Conservation (phyloP, 23 red algal species). For the Agarophyton chilense region DNA sequence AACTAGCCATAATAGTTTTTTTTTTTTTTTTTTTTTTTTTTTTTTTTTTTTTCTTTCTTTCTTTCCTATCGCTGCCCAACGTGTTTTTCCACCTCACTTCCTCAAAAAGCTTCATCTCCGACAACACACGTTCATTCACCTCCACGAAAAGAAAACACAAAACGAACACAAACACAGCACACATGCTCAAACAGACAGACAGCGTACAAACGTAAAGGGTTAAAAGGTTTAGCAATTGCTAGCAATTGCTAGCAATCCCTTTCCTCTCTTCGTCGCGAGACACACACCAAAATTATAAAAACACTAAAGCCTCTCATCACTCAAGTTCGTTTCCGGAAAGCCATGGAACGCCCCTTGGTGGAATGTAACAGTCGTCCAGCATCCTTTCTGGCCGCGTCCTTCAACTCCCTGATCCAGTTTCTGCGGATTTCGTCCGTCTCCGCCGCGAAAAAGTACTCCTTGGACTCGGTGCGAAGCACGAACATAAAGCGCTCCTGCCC, state of each 20-base stretch:
- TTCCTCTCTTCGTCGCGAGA: too few species aligned
- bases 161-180: not conserved
- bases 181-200: too few species aligned
- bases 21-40: too few species aligned
- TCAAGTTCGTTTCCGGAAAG: constrained; percentile 29
- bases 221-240: too few species aligned
- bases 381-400: constrained; percentile 57
- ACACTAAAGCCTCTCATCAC: too few species aligned
- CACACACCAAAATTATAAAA: too few species aligned
- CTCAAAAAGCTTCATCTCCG: not conserved
- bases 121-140: not conserved
- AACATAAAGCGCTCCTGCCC: constrained; percentile 62
- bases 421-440: constrained; percentile 57
- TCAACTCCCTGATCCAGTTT: constrained; percentile 57
- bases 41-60: too few species aligned
- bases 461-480: constrained; percentile 52
- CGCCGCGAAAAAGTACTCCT: constrained; percentile 69
- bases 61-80: too few species aligned
- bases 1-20: too few species aligned
- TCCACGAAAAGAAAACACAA: not conserved
- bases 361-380: not conserved
- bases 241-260: too few species aligned
- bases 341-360: constrained; percentile 60
- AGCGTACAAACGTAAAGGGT: too few species aligned
- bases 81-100: too few species aligned